Evolutionary conservation across 352 stramenopile species (phyloP), one percentile per base, ranked within the genome.

Genomic region (Phytophthora citrophthora): DNA sequence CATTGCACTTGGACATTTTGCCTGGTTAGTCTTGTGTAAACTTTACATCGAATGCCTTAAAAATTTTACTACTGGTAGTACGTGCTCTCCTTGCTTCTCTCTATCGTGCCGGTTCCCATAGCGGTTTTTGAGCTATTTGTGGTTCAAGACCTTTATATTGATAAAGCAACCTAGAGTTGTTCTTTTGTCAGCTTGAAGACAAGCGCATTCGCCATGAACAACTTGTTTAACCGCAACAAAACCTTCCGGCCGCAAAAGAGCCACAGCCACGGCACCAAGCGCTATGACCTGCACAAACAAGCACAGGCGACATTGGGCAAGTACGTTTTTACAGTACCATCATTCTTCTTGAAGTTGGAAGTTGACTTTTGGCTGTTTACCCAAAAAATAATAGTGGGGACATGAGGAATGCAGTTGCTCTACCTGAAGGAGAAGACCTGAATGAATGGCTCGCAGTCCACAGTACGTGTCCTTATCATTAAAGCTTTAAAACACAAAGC

Each of bases 401-500:
- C 53, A 84, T 92, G 72, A 73, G 70, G 34, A 81, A 76, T 51
- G 83, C 79, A 0, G 83, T 92, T 4, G 77, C 73, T 12, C 59
- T 93, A 8, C 86, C 81, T 1, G 71, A 84, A 20, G 84, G 86
- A 1, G 93, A 98, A 79, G 90, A 97, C 40, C 48, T 88, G 23
- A 96, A 97, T 66, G 93, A 97, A 48, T 98, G 93, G 93, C 81
- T 98, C 6, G 92, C 93, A 24, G 89, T 96, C 1, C 93, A 98
- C 72, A 97, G 83, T 93, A 71, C 20, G 79, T 23, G 11, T 2
- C 5, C 3, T 34, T 23, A 23, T 34, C 29, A 34, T 34, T 13
- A 34, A 10, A 13, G 29, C 29, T 34, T 34, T 34, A 34, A 34
- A 34, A 34, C 6, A 34, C 29, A 13, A 4, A 15, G 0, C 29